Conservation (phyloP, 805 yeast species). For the Trichomonascus vanleenenianus region DNA sequence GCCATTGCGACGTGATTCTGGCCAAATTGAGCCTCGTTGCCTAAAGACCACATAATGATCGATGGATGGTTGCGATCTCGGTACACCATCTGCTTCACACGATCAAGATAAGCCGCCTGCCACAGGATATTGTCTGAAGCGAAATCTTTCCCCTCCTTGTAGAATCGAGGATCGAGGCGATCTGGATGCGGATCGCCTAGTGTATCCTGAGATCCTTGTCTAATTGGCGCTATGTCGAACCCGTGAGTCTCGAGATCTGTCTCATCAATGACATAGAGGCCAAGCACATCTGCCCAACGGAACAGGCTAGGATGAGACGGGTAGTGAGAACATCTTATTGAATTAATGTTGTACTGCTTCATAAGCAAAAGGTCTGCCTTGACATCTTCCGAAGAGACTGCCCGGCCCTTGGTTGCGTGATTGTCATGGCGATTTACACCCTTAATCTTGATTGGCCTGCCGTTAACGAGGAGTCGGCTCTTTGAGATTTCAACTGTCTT, state of each 20-base stretch:
- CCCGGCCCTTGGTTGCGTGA: constrained; percentile 30
- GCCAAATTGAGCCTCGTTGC: constrained; percentile 33
- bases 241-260: constrained; percentile 35
- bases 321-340: constrained; percentile 33
- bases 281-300: constrained; percentile 27
- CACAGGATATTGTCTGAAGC: constrained; percentile 29
- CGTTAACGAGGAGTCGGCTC: constrained; percentile 28
- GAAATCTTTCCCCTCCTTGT: constrained; percentile 18
- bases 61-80: constrained; percentile 32
- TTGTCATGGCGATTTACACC: constrained; percentile 35
- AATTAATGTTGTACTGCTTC: constrained; percentile 32
- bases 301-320: constrained; percentile 31
- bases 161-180: constrained; percentile 9
- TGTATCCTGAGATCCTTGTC: not conserved
- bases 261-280: constrained; percentile 33
- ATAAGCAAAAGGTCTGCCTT: constrained; percentile 27
- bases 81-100: constrained; percentile 26
- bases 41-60: constrained; percentile 34
- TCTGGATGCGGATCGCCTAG: too few species aligned
- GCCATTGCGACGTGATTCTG: constrained; percentile 28
- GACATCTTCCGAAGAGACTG: constrained; percentile 30
- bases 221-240: constrained; percentile 13
- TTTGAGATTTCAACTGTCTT: constrained; percentile 27
- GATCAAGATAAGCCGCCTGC: constrained; percentile 31
- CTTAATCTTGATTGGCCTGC: constrained; percentile 24